A percentile compares a stretch with the other conserved stretches of the same genome.
Evolutionary conservation across 805 yeast genomes (phyloP).

Genomic region (Wickerhamiella lipophila): DNA sequence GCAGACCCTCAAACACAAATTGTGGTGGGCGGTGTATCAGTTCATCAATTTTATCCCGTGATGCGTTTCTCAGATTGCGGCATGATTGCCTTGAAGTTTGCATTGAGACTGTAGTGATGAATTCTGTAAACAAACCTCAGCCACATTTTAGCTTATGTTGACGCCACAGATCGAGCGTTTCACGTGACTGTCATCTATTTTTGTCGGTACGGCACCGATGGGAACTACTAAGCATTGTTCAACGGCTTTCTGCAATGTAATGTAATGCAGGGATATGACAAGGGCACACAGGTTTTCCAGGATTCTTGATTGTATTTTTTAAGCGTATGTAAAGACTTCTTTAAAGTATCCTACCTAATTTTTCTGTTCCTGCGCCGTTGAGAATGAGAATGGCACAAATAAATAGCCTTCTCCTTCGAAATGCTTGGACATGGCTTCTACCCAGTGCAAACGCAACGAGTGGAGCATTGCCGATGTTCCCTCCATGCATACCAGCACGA

Average conservation of each 20-base stretch:
- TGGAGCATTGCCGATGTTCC: conserved; percentile 99
- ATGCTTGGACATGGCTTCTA: conserved; percentile 96
- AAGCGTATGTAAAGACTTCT: too few species aligned
- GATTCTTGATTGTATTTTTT: too few species aligned
- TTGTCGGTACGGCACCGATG: too few species aligned
- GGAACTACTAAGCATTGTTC: too few species aligned
- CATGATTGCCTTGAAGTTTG: background rate
- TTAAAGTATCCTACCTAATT: background rate
- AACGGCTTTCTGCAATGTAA: too few species aligned
- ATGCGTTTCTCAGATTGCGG: background rate
- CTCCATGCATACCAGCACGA: conserved; percentile 91
- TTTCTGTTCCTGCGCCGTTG: background rate
- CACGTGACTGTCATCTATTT: too few species aligned
- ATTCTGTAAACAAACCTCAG: background rate
- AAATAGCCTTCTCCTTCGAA: conserved; percentile 94
- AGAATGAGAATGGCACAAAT: conserved; percentile 71
- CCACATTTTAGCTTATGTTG: background rate
- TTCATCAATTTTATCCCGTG: conserved; percentile 41
- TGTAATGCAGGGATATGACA: too few species aligned
- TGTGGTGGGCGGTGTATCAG: conserved; percentile 29
- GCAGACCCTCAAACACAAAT: conserved; percentile 37
- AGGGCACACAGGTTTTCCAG: too few species aligned
- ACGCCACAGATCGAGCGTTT: background rate
- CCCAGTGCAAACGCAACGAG: conserved; percentile 96
- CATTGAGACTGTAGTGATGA: too few species aligned